Evolutionary conservation across 495 filamentous ascomycete species (phyloP).

Genomic region (Aspergillus conjunctus): DNA sequence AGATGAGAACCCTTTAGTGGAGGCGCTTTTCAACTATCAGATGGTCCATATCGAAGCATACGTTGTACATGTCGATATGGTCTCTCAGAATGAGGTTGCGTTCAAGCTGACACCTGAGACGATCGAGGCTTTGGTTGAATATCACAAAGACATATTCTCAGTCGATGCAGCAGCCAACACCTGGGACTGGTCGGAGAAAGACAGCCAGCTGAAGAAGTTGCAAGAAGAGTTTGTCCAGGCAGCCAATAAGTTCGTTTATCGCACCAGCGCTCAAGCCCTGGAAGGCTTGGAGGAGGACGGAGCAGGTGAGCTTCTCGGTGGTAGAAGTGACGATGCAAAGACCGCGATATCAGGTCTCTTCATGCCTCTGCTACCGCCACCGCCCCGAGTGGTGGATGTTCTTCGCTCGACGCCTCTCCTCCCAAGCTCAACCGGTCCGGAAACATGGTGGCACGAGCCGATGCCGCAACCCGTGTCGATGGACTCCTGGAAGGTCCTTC

Average conservation of each 20-base stretch:
- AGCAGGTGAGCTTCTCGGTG: constrained; percentile 87
- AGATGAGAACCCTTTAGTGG: constrained; percentile 84
- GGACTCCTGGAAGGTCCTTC: constrained; percentile 91
- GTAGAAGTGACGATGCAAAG: constrained; percentile 94
- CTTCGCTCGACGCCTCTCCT: constrained; percentile 82
- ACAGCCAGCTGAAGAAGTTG: constrained; percentile 91
- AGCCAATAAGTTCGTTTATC: constrained; percentile 96
- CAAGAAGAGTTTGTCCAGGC: constrained; percentile 98
- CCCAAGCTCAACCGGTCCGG: constrained; percentile 78
- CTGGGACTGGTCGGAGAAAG: constrained; percentile 97
- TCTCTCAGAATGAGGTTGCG: constrained; percentile 94
- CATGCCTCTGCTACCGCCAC: constrained; percentile 87
- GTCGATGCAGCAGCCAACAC: constrained; percentile 86
- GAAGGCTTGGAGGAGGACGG: constrained; percentile 98
- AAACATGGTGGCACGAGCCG: constrained; percentile 75
- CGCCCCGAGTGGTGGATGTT: constrained; percentile 89
- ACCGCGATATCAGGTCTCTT: constrained; percentile 80
- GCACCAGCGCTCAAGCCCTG: constrained; percentile 83
- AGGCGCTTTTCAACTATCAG: constrained; percentile 92
- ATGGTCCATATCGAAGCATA: constrained; percentile 96
- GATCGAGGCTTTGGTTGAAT: constrained; percentile 92
- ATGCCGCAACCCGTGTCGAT: constrained; percentile 65
- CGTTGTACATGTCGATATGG: constrained; percentile 99
- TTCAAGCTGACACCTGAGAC: constrained; percentile 98
- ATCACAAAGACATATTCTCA: constrained; percentile 96